Evolutionary conservation across 2,329 filamentous ascomycete genomes (phyloP).

Genomic region (Aspergillus sp.): DNA sequence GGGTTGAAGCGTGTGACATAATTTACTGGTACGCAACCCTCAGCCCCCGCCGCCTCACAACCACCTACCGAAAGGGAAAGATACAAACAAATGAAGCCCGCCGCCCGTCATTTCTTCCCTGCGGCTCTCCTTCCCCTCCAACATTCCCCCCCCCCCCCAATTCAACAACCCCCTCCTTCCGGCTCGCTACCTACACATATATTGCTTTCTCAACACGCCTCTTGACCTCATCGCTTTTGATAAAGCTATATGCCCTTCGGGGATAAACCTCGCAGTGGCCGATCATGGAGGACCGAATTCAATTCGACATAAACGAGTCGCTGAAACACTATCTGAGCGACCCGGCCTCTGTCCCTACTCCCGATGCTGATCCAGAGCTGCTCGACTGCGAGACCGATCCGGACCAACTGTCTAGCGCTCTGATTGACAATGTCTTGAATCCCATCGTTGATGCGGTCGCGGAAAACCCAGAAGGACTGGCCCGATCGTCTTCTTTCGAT

Average conservation of each 20-base stretch:
- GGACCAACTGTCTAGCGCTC: conserved; percentile 72
- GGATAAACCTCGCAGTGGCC: conserved; percentile 21
- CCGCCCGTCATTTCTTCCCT: conserved; percentile 7
- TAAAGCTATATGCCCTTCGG: conserved; percentile 14
- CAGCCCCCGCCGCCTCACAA: not conserved
- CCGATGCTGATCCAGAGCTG: conserved; percentile 79
- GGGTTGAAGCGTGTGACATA: not conserved
- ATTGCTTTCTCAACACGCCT: not conserved
- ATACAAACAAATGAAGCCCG: conserved; percentile 31
- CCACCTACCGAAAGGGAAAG: conserved; percentile 31
- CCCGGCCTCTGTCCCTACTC: conserved; percentile 76
- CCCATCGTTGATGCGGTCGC: conserved; percentile 90
- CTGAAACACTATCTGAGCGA: conserved; percentile 97
- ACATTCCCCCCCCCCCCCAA: conserved; percentile 13
- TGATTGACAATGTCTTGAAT: conserved; percentile 85
- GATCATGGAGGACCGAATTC: conserved; percentile 67
- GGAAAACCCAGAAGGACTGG: conserved; percentile 86
- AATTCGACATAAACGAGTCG: conserved; percentile 95
- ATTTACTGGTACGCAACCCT: not conserved
- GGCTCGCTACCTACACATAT: not conserved
- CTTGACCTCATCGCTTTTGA: not conserved
- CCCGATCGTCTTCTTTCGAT: conserved; percentile 77
- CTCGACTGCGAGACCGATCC: conserved; percentile 92
- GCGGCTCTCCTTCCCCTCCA: conserved; percentile 21
- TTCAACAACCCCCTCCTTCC: too few relatives aligned